A percentile compares a stretch with the other conserved stretches of the same genome.
These are phyloP conservation scores for Verticillium nubilum DNA, from an alignment of 2,329 filamentous ascomycete genomes.

Conservation along the genomic window DNA sequence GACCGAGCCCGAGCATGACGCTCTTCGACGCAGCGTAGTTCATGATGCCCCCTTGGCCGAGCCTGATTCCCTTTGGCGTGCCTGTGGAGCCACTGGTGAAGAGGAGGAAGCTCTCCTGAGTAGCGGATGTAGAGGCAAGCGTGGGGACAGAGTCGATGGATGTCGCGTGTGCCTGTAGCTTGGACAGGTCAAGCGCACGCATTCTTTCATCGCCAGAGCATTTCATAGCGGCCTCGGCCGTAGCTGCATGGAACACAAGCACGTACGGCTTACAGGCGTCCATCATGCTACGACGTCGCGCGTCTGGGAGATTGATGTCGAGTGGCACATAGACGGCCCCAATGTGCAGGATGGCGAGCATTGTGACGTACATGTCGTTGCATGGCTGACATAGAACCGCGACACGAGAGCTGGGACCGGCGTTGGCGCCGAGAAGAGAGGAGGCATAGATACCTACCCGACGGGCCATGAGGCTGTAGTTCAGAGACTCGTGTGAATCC, in stretches of 20 bases:
- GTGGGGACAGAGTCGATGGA: not conserved
- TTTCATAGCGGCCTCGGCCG: not conserved
- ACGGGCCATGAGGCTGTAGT: not conserved
- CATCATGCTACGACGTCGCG: slow-evolving; percentile 25
- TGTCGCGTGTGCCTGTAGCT: not conserved
- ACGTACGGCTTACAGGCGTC: not conserved
- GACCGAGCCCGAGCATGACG: slow-evolving; percentile 12
- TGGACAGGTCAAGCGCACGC: not conserved
- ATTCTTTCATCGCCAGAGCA: not conserved
- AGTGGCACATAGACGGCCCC: slow-evolving; percentile 35
- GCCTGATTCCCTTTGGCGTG: slow-evolving; percentile 34
- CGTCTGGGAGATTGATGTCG: slow-evolving; percentile 23
- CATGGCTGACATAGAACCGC: slow-evolving; percentile 32
- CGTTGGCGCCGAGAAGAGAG: not conserved
- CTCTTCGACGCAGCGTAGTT: slow-evolving; percentile 13
- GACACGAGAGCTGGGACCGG: slow-evolving; percentile 19
- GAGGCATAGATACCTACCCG: not conserved
- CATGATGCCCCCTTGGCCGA: slow-evolving; percentile 22
- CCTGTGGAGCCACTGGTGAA: slow-evolving; percentile 28
- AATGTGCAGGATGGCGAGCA: slow-evolving; percentile 33
- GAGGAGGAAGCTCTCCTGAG: slow-evolving; percentile 19
- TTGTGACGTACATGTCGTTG: slow-evolving; percentile 25
- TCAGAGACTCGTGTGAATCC: not conserved
- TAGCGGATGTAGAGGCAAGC: not conserved
- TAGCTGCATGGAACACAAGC: not conserved